Conservation (phyloP, 768 basidiomycete genomes). For the Leccinum arenicola region DNA sequence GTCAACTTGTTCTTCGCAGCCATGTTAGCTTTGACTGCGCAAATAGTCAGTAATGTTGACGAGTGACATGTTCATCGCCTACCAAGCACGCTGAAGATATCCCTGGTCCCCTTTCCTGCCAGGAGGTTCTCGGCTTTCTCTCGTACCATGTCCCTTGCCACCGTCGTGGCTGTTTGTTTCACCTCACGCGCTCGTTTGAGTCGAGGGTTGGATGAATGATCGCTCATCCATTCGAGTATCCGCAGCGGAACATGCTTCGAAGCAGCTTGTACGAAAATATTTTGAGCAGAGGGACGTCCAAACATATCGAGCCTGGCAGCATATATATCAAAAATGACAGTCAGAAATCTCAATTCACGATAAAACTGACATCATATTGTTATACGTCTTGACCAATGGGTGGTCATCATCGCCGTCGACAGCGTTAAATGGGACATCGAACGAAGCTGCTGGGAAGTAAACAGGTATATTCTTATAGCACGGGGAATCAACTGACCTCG, state of each 20-base stretch:
- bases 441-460: constrained; percentile 15
- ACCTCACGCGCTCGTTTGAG: constrained; percentile 16
- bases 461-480: not conserved
- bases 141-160: constrained; percentile 15
- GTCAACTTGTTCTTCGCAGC: constrained; percentile 23
- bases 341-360: constrained; percentile 3
- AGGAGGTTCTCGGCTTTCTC: constrained; percentile 16
- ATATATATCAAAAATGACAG: not conserved
- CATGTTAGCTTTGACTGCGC: constrained; percentile 29
- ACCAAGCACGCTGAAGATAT: constrained; percentile 39
- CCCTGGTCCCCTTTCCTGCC: constrained; percentile 14
- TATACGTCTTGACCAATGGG: constrained; percentile 8
- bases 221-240: constrained; percentile 34
- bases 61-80: not conserved
- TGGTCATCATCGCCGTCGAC: constrained; percentile 9
- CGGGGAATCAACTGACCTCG: constrained; percentile 32
- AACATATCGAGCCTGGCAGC: constrained; percentile 20
- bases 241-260: constrained; percentile 12
- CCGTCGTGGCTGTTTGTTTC: not conserved
- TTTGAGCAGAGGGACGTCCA: constrained; percentile 10
- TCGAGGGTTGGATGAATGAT: constrained; percentile 24
- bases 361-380: constrained; percentile 12
- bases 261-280: constrained; percentile 15
- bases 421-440: constrained; percentile 45
- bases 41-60: not conserved